Evolutionary conservation across 805 yeast genomes (phyloP).

Genomic region (Cyberlindnera mrakii): DNA sequence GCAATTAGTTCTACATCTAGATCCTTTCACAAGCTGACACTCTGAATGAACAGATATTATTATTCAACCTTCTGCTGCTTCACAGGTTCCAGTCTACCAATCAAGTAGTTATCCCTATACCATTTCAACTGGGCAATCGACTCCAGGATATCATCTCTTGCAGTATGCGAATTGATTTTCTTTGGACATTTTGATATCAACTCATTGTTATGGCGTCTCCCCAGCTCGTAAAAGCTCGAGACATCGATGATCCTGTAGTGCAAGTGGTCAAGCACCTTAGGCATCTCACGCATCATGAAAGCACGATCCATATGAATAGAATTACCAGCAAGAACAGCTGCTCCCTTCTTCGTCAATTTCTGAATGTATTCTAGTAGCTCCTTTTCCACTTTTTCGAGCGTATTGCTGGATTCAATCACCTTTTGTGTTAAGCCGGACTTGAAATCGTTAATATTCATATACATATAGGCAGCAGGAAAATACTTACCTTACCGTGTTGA

Average conservation of each 20-base stretch:
- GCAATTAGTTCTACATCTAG: too few species aligned
- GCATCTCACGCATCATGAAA: slow-evolving; percentile 81
- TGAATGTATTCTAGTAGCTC: slow-evolving; percentile 61
- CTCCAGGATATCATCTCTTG: slow-evolving; percentile 81
- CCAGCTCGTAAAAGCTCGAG: slow-evolving; percentile 76
- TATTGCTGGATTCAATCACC: slow-evolving; percentile 49
- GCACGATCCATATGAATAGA: slow-evolving; percentile 87
- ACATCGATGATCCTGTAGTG: slow-evolving; percentile 87
- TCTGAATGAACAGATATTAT: too few species aligned
- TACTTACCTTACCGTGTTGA: slow-evolving; percentile 53
- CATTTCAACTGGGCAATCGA: slow-evolving; percentile 79
- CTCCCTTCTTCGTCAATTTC: slow-evolving; percentile 43
- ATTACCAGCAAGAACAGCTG: slow-evolving; percentile 85
- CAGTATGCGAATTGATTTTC: slow-evolving; percentile 76
- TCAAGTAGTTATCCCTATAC: slow-evolving; percentile 64
- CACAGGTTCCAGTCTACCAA: slow-evolving; percentile 6
- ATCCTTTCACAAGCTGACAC: too few species aligned
- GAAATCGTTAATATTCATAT: slow-evolving; percentile 9
- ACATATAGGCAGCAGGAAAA: background rate
- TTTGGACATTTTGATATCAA: slow-evolving; percentile 51
- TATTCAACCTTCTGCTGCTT: background rate
- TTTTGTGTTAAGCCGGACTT: slow-evolving; percentile 66
- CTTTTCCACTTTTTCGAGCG: slow-evolving; percentile 53
- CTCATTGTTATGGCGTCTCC: slow-evolving; percentile 67
- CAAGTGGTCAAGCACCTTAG: slow-evolving; percentile 44